These are phyloP conservation scores for Fusarium aywerte DNA, from an alignment of 2,329 filamentous ascomycete genomes.

Conservation along the genomic window DNA sequence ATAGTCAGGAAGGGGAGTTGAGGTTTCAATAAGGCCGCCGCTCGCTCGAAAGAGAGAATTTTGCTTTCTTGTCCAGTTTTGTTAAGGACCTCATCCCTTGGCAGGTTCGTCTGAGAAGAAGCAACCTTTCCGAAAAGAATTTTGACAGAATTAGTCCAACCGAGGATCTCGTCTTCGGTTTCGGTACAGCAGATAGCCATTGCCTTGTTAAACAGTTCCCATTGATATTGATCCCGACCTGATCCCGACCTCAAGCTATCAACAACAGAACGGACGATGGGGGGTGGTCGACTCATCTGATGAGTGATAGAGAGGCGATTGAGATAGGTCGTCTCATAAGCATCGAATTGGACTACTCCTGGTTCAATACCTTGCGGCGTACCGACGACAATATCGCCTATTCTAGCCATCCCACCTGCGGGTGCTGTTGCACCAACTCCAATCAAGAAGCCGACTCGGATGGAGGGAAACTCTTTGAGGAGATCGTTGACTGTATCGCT, in stretches of 20 bases:
- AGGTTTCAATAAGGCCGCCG: not conserved
- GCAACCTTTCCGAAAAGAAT: not conserved
- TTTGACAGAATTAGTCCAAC: not conserved
- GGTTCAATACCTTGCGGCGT: not conserved
- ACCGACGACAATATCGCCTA: constrained; percentile 4
- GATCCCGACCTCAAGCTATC: rapidly evolving
- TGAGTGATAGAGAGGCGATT: not conserved
- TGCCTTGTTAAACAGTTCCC: not conserved
- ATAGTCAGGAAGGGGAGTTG: not conserved
- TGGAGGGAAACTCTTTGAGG: rapidly evolving
- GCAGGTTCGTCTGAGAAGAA: not conserved
- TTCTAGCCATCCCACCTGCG: rapidly evolving
- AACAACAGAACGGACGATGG: rapidly evolving
- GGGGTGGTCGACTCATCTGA: rapidly evolving
- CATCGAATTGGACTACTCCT: not conserved
- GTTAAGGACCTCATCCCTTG: rapidly evolving
- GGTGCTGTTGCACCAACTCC: not conserved
- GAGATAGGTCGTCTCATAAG: rapidly evolving
- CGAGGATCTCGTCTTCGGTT: not conserved
- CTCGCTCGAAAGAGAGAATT: constrained; percentile 1
- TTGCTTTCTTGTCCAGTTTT: rapidly evolving
- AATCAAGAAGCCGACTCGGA: not conserved
- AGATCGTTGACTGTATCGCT: not conserved
- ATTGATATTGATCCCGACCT: rapidly evolving
- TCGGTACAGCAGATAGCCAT: too few relatives aligned